Conservation (phyloP, 2,329 filamentous ascomycete species). For the Penicillium concentricum region DNA sequence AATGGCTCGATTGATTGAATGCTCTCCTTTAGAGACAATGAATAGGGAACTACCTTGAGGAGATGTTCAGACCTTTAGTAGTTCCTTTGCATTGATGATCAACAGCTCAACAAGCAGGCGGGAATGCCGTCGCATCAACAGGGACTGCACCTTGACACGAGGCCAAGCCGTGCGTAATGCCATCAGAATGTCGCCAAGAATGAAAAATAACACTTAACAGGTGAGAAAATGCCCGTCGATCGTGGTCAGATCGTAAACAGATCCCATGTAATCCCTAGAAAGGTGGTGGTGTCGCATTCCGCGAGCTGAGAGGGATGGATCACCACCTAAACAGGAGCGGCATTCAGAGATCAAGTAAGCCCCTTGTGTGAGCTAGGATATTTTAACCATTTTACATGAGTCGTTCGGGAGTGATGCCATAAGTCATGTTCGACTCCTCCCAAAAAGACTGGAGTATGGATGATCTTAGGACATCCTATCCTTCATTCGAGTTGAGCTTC, state of each 20-base stretch:
- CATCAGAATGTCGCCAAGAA: constrained; percentile 25
- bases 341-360: constrained; percentile 13
- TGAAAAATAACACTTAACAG: constrained; percentile 11
- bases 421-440: background rate
- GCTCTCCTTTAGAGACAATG: constrained; percentile 5
- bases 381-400: background rate
- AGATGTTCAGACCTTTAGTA: constrained; percentile 23
- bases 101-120: constrained; percentile 1
- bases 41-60: background rate
- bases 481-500: background rate
- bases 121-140: constrained; percentile 19
- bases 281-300: constrained; percentile 21
- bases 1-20: constrained; percentile 17
- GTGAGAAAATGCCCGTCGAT: background rate
- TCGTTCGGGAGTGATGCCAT: background rate
- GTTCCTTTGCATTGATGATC: constrained; percentile 17
- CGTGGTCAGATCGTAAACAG: constrained; percentile 15
- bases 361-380: background rate
- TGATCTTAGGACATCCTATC: background rate
- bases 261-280: background rate
- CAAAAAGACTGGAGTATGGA: constrained; percentile 9
- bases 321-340: constrained; percentile 6
- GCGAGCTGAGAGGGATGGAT: constrained; percentile 6
- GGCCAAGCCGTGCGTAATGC: background rate
- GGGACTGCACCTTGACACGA: background rate